Evolutionary conservation across 805 yeast species (phyloP).

Genomic region (Torulaspora microellipsoides): DNA sequence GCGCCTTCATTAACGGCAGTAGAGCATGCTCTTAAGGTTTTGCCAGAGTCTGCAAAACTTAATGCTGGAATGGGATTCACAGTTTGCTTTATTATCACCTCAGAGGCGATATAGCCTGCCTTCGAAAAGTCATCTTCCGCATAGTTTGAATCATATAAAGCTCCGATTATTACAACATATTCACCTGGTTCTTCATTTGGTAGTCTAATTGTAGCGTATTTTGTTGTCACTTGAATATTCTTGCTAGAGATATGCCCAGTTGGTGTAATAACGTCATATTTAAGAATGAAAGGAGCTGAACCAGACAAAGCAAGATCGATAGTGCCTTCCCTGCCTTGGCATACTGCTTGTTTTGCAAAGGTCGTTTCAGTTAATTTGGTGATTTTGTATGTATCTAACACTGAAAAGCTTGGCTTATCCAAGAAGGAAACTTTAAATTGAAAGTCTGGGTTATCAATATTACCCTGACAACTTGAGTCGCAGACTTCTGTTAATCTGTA

Average conservation of each 20-base stretch:
- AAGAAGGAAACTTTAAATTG: slow-evolving; percentile 41
- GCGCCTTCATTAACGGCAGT: slow-evolving; percentile 35
- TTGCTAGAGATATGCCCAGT: slow-evolving; percentile 42
- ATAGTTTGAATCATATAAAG: slow-evolving; percentile 64
- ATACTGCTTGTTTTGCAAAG: slow-evolving; percentile 39
- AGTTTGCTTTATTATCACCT: slow-evolving; percentile 43
- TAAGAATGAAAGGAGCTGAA: slow-evolving; percentile 61
- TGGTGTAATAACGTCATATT: slow-evolving; percentile 59
- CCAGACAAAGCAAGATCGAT: slow-evolving; percentile 53
- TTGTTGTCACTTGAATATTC: slow-evolving; percentile 47
- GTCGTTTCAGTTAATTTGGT: slow-evolving; percentile 20
- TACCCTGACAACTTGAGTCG: slow-evolving; percentile 52
- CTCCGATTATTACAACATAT: slow-evolving; percentile 56
- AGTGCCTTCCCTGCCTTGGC: slow-evolving; percentile 46
- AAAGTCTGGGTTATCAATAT: slow-evolving; percentile 33
- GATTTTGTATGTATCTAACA: slow-evolving; percentile 35
- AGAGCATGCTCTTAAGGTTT: slow-evolving; percentile 48
- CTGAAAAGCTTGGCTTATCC: slow-evolving; percentile 42
- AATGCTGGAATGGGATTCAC: slow-evolving; percentile 64
- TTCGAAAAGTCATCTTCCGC: slow-evolving; percentile 37
- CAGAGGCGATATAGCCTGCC: slow-evolving; percentile 22
- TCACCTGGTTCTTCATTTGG: slow-evolving; percentile 50
- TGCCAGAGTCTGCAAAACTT: slow-evolving; percentile 44
- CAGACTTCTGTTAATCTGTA: slow-evolving; percentile 43
- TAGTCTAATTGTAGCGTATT: slow-evolving; percentile 45